These are phyloP conservation scores for Magnaporthiopsis incrustans DNA, from an alignment of 2,329 filamentous ascomycete species.

Conservation along the genomic window DNA sequence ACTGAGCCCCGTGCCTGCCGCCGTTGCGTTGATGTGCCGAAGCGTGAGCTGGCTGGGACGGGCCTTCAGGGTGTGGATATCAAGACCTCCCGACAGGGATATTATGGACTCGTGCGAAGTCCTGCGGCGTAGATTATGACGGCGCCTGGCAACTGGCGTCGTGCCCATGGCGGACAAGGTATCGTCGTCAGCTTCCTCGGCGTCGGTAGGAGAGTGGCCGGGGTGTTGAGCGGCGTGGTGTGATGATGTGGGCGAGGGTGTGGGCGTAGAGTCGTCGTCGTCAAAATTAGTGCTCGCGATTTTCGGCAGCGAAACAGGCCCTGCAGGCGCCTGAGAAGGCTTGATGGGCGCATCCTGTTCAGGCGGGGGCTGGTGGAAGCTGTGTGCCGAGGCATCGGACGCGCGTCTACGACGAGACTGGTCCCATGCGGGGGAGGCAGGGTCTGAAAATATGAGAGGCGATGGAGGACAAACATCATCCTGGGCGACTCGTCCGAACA, in stretches of 20 bases:
- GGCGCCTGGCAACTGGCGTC: constrained; percentile 14
- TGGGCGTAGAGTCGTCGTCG: neutral
- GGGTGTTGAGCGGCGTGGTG: neutral
- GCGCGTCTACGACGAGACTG: constrained; percentile 44
- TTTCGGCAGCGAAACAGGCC: neutral
- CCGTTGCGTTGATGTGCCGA: constrained; percentile 36
- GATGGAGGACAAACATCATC: constrained; percentile 72
- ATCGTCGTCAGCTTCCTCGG: constrained; percentile 17
- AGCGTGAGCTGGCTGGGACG: constrained; percentile 68
- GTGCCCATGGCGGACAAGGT: constrained; percentile 17
- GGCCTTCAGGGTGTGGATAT: constrained; percentile 75
- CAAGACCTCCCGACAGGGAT: constrained; percentile 78
- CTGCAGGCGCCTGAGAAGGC: neutral
- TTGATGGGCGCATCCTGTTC: neutral
- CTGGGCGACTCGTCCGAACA: constrained; percentile 67
- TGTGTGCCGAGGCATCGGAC: constrained; percentile 47
- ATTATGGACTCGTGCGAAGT: constrained; percentile 83
- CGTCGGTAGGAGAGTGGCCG: constrained; percentile 9
- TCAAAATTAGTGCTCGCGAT: neutral
- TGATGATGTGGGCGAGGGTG: neutral
- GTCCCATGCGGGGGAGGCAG: constrained; percentile 53
- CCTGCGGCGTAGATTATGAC: constrained; percentile 47
- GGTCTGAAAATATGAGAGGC: constrained; percentile 68
- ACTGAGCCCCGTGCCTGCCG: constrained; percentile 48
- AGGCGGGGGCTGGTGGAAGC: constrained; percentile 18